Percentiles rank a stretch among this genome's conserved stretches.
Conservation (phyloP, 345 rosid genomes). For the Garcia nutans region DNA sequence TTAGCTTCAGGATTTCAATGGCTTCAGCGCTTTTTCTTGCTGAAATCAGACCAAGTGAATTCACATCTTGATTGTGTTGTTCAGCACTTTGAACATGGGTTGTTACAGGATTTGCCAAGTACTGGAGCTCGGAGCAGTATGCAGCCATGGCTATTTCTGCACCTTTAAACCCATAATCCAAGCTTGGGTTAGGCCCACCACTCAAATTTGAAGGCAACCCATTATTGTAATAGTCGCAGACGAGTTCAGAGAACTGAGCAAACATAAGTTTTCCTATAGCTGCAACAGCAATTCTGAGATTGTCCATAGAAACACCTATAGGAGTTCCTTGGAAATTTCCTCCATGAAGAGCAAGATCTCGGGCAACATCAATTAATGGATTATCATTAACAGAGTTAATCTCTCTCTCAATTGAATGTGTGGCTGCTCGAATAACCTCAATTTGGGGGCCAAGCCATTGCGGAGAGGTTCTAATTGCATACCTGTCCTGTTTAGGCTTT, state of each 20-base stretch:
- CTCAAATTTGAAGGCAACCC: constrained; percentile 55
- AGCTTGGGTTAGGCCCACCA: constrained; percentile 49
- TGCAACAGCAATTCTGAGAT: constrained; percentile 49
- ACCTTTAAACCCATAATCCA: constrained; percentile 56
- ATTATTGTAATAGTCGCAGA: constrained; percentile 50
- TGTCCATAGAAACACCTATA: constrained; percentile 58
- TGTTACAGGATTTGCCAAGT: constrained; percentile 49
- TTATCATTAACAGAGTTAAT: constrained; percentile 55
- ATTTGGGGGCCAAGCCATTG: constrained; percentile 61
- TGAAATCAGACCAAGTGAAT: constrained; percentile 49
- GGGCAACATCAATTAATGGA: constrained; percentile 46
- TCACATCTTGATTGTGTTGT: constrained; percentile 58
- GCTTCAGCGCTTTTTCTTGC: constrained; percentile 50
- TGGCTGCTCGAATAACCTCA: constrained; percentile 46
- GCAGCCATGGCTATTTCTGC: constrained; percentile 56
- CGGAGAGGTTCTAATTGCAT: constrained; percentile 52
- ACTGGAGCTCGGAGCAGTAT: constrained; percentile 57
- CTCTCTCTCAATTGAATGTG: constrained; percentile 49
- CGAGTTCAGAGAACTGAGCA: constrained; percentile 55
- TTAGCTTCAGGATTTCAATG: constrained; percentile 45
- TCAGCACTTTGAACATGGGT: constrained; percentile 55
- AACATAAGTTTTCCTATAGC: constrained; percentile 54
- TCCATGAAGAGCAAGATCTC: constrained; percentile 46
- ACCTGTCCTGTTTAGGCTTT: constrained; percentile 49
- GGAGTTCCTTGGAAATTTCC: constrained; percentile 63